Base-by-base conservation (phyloP, 2,329 filamentous ascomycete genomes). In the Epichloe scottii region DNA sequence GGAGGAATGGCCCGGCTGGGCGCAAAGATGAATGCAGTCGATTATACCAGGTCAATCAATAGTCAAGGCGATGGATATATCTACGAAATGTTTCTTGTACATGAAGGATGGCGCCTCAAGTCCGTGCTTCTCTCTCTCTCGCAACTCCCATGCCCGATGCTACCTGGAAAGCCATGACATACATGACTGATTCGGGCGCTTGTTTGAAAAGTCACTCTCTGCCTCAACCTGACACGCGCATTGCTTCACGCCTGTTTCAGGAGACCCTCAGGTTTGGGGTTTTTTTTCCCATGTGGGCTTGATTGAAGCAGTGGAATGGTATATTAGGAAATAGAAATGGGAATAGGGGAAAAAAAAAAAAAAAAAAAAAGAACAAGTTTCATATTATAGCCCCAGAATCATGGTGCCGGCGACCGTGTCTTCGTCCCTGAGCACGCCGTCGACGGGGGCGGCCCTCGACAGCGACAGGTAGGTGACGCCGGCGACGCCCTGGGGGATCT, bases 391-490 rank as follows among this genome's bases (percentile, higher is more conserved):
- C 46, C 71, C 68, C 64, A 83, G 67, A 49, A 79, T 75, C 70
- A 81, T 75, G 46, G 79, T 78, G 1, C 82, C 84, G 58, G 84
- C 83, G 56, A 87, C 69, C 46, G 81, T 80, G 58, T 82, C 81
- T 50, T 75, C 76, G 65, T 85, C 81, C 3, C 74, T 77, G 54
- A 84, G 62, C 38, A 71, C 64, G 37, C 76, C 78, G 21, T 67
- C 68, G 33, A 72, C 61, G 17, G 78, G 77, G 2, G 67, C 71
- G 33, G 63, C 62, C 59, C 63, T 84, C 51, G 82, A 78, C 57
- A 88, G 72, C 59, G 81, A 80, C 60, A 87, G 74, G 67, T 85
- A 88, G 47, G 79, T 77, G 56, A 85, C 71, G 45, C 84, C 84
- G 8, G 73, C 71, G 42, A 87, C 66, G 60, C 75, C 75, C 59